Conservation (phyloP, 805 yeast species). For the Yamadazyma kitorensis region DNA sequence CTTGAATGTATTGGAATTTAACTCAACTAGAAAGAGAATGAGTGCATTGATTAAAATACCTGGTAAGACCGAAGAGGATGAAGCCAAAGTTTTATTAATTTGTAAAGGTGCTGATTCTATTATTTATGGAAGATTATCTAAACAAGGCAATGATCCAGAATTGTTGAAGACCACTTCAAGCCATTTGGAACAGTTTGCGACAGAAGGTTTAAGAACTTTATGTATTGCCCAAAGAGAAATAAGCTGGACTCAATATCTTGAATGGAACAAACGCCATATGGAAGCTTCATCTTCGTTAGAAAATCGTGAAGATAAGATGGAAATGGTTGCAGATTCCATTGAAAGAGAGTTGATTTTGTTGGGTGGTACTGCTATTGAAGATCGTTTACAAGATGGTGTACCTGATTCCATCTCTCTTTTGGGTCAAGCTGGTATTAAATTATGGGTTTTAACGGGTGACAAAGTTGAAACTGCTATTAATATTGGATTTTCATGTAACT, state of each 20-base stretch:
- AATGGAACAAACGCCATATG: constrained; percentile 63
- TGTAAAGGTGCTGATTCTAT: constrained; percentile 88
- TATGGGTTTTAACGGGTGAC: constrained; percentile 88
- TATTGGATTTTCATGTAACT: constrained; percentile 81
- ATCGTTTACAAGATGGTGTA: constrained; percentile 81
- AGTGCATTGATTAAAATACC: constrained; percentile 76
- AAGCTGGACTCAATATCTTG: constrained; percentile 56
- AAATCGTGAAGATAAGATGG: constrained; percentile 69
- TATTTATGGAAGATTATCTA: constrained; percentile 62
- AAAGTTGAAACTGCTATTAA: constrained; percentile 88
- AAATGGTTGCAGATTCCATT: constrained; percentile 68
- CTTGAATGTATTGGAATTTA: constrained; percentile 70
- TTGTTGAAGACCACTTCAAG: constrained; percentile 63
- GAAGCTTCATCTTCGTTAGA: constrained; percentile 63
- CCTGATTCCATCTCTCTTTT: constrained; percentile 73
- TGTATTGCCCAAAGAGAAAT: constrained; percentile 75
- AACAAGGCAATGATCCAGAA: constrained; percentile 40
- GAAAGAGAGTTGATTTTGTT: constrained; percentile 62
- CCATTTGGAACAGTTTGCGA: constrained; percentile 75
- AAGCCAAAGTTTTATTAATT: constrained; percentile 56
- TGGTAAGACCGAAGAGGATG: constrained; percentile 40
- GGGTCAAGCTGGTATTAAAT: constrained; percentile 74
- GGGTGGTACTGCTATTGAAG: constrained; percentile 89
- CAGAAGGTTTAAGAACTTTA: constrained; percentile 79
- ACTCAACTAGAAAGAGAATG: constrained; percentile 86